Conservation (phyloP, 208 protist species). For the Angomonas deanei region DNA sequence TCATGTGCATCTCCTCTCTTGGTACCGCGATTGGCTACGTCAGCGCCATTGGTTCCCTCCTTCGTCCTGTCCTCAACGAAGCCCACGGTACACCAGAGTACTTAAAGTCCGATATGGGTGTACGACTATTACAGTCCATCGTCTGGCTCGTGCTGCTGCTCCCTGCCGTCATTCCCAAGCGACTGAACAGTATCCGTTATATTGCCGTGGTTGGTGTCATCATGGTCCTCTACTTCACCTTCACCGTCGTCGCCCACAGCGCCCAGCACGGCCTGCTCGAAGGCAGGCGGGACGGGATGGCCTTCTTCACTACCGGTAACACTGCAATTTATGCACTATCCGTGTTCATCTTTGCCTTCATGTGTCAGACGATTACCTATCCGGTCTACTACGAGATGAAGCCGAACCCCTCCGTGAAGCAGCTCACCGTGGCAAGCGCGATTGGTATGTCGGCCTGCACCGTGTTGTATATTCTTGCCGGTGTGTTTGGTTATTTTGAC, state of each 20-base stretch:
- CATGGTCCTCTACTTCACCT: conserved; percentile 78
- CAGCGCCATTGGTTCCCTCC: conserved; percentile 50
- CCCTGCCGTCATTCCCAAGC: conserved; percentile 61
- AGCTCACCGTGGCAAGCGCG: conserved; percentile 40
- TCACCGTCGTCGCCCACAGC: conserved; percentile 51
- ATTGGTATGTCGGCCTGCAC: conserved; percentile 56
- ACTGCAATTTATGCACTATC: conserved; percentile 47
- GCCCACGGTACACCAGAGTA: conserved; percentile 26
- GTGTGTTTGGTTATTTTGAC: conserved; percentile 77
- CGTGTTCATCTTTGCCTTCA: conserved; percentile 69
- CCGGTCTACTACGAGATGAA: conserved; percentile 54
- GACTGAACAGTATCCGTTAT: conserved; percentile 77
- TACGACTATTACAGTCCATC: conserved; percentile 26
- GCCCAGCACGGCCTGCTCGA: conserved; percentile 28
- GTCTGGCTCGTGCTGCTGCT: conserved; percentile 66
- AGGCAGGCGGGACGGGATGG: conserved; percentile 26
- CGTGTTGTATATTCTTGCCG: conserved; percentile 56
- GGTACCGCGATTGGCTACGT: conserved; percentile 75
- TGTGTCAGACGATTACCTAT: conserved; percentile 64
- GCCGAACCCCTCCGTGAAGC: conserved; percentile 20
- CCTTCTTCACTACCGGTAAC: conserved; percentile 42
- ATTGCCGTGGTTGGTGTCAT: conserved; percentile 50
- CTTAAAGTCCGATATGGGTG: conserved; percentile 29
- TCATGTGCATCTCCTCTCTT: conserved; percentile 57
- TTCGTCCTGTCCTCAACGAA: conserved; percentile 46